Base-by-base conservation (phyloP, 768 basidiomycete genomes). In the Leccinum imitatum region DNA sequence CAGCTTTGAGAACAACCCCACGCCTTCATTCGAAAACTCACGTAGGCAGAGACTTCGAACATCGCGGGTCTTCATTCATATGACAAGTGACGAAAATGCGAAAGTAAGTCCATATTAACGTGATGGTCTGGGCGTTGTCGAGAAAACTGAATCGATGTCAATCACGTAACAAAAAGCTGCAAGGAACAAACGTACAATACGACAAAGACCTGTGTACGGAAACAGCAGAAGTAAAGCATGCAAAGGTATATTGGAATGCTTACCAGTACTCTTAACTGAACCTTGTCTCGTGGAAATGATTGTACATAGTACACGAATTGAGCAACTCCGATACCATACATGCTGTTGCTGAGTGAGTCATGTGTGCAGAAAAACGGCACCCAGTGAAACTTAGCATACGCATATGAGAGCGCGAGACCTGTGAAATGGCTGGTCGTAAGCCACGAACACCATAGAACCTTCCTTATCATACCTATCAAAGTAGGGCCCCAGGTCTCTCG, bases 271-370 rank as follows among this genome's bases (percentile, higher is more conserved):
- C 56, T 71, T 7, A 71, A 13, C 4, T 31, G 39, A 11, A 50
- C 9, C 31, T 15, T 17, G 33, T 70, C 69, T 11, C 9, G 46
- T 3, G 67, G 67, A 60, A 70, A 70, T 0, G 57, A 47, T 47
- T 31, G 41, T 7, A 61, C 15, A 44, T 70, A 70, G 44, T 44
- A 44, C n/a, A 44, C n/a, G n/a, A 44, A 44, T 44, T 44, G 41
- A 44, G 41, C 41, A 10, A 44, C n/a, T 44, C 41, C 41, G 5
- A 44, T 10, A 10, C 41, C 41, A 44, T 19, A 44, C n/a, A 44
- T 44, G 41, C 41, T 44, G 19, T 10, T 9, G n/a, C 11, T 19
- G n/a, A 10, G 23, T 58, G n/a, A 37, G 57, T 35, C 13, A 33
- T 27, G 14, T 10, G 4, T 14, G 6, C 8, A 14, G 33, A 53